Conservation (phyloP, 768 basidiomycete species). For the Trametes punicea region DNA sequence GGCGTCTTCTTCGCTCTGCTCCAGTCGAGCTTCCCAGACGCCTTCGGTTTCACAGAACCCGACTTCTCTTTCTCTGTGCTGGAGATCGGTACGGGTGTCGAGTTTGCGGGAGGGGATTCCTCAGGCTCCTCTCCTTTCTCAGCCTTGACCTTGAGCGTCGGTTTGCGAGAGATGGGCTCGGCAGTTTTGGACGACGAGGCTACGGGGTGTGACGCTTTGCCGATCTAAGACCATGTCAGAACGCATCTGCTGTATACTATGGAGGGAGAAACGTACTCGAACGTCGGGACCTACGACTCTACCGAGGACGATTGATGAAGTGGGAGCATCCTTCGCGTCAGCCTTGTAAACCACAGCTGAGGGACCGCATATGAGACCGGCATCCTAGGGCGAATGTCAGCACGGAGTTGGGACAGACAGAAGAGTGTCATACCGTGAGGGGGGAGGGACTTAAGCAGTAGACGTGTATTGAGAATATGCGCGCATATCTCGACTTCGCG, state of each 20-base stretch:
- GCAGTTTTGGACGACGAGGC: conserved; percentile 18
- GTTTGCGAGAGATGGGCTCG: conserved; percentile 12
- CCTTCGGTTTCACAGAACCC: conserved; percentile 31
- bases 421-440: conserved; percentile 44
- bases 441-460: conserved; percentile 71
- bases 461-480: conserved; percentile 55
- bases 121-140: neutral
- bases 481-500: conserved; percentile 49
- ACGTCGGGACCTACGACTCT: conserved; percentile 30
- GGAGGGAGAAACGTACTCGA: conserved; percentile 16
- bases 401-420: neutral
- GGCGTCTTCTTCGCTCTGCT: conserved; percentile 45
- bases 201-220: conserved; percentile 16
- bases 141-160: conserved; percentile 12
- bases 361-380: conserved; percentile 38
- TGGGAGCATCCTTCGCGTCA: conserved; percentile 29
- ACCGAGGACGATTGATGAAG: conserved; percentile 24
- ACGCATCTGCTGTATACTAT: too few relatives aligned
- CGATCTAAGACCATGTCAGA: conserved; percentile 10
- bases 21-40: conserved; percentile 56
- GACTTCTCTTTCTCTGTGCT: conserved; percentile 18
- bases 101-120: neutral
- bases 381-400: conserved; percentile 36
- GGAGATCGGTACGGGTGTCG: neutral
- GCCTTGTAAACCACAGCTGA: conserved; percentile 30